phyloP scores from a whole-genome alignment of 306 rosid species.

The Luffa aegyptiaca region DNA sequence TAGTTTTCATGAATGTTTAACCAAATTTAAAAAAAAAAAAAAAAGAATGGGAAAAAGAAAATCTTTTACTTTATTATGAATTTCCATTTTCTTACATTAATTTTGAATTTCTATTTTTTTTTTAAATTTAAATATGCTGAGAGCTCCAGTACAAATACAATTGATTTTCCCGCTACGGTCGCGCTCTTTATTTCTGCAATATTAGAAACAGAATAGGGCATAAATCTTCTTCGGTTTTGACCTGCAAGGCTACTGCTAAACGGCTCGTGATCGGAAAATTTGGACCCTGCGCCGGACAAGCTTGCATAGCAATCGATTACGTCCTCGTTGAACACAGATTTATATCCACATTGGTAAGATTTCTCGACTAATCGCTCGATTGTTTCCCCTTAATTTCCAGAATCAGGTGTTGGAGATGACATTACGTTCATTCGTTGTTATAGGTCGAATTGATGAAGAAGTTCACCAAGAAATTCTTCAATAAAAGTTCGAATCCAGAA shows the following conservation, averaged over 20 bases:
- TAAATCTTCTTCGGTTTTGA: background rate
- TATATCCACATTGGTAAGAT: slow-evolving; percentile 36
- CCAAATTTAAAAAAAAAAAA: too few species aligned
- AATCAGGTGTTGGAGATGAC: background rate
- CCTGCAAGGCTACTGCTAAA: slow-evolving; percentile 38
- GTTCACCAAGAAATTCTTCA: slow-evolving; percentile 39
- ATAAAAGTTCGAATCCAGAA: slow-evolving; percentile 33
- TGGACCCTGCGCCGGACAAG: slow-evolving; percentile 77
- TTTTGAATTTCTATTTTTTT: too few species aligned
- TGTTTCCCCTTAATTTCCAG: background rate
- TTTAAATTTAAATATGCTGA: background rate
- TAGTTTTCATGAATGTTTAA: too few species aligned
- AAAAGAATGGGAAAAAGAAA: too few species aligned
- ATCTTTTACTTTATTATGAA: too few species aligned
- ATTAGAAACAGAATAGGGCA: background rate
- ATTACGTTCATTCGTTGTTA: background rate
- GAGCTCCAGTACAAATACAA: background rate
- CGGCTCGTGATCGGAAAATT: slow-evolving; percentile 46
- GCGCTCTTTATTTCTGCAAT: background rate
- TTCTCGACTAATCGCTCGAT: background rate
- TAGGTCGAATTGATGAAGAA: slow-evolving; percentile 43
- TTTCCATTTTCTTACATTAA: too few species aligned
- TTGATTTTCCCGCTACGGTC: background rate
- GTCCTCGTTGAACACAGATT: slow-evolving; percentile 45
- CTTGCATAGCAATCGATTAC: slow-evolving; percentile 65